A percentile compares a stretch with the other conserved stretches of the same genome.
phyloP scores from a whole-genome alignment of 257 asterid genomes.

The Paulownia fortunei region DNA sequence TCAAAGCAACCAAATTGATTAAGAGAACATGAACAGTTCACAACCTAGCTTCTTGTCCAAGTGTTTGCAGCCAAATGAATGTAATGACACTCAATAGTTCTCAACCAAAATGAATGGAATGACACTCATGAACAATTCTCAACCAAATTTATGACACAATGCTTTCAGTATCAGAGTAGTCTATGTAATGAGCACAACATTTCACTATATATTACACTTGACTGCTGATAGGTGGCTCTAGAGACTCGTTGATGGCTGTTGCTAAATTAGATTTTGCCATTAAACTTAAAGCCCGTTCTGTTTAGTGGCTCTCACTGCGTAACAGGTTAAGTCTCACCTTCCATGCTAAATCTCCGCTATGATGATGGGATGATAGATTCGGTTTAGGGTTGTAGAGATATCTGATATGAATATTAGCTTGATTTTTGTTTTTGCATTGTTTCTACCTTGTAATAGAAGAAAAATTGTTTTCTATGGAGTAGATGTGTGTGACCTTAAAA shows the following conservation, averaged over 20 bases:
- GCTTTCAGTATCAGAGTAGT: not conserved
- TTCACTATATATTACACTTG: not conserved
- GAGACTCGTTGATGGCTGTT: not conserved
- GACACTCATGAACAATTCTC: too few relatives aligned
- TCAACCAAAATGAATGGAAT: too few relatives aligned
- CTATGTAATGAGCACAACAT: not conserved
- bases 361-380: not conserved
- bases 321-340: not conserved
- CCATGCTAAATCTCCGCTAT: not conserved
- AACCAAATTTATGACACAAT: not conserved
- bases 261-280: not conserved
- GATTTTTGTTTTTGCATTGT: not conserved
- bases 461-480: not conserved
- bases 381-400: not conserved
- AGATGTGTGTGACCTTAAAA: not conserved
- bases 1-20: not conserved
- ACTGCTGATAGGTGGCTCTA: not conserved
- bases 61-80: not conserved
- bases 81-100: too few relatives aligned
- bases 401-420: not conserved
- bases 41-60: not conserved
- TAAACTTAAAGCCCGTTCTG: not conserved
- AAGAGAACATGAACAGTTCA: not conserved
- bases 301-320: not conserved
- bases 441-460: not conserved